phyloP scores from a whole-genome alignment of 2,329 filamentous ascomycete genomes.

The Colletotrichum falcatum region DNA sequence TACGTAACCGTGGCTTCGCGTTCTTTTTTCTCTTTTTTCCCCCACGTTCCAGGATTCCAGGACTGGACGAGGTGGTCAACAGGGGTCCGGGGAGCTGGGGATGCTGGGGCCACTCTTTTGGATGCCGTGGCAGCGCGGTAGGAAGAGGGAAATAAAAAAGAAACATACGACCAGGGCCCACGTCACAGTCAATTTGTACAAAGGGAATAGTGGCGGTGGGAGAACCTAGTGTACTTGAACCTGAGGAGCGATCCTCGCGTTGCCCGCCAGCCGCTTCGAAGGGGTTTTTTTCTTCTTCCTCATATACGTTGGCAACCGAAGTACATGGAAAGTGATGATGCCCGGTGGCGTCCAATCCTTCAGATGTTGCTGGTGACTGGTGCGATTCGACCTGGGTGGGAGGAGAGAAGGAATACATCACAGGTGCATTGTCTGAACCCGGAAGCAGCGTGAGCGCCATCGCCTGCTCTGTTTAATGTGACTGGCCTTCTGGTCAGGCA shows the following conservation, averaged over 20 bases:
- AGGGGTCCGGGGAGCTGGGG: constrained; percentile 33
- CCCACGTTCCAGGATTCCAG: constrained; percentile 30
- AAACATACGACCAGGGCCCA: constrained; percentile 19
- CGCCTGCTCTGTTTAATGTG: constrained; percentile 16
- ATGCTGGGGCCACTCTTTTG: constrained; percentile 1
- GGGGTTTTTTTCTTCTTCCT: background rate
- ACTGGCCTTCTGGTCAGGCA: constrained; percentile 8
- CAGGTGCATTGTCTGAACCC: constrained; percentile 5
- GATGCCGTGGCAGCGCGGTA: background rate
- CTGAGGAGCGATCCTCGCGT: constrained; percentile 30
- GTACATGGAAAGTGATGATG: constrained; percentile 22
- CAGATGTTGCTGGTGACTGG: constrained; percentile 18
- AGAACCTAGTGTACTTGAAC: constrained; percentile 20
- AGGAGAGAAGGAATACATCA: constrained; percentile 10
- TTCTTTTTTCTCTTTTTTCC: background rate
- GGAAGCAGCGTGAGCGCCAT: constrained; percentile 1
- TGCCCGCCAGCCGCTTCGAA: constrained; percentile 11
- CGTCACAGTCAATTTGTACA: constrained; percentile 33
- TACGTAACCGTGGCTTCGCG: constrained; percentile 28
- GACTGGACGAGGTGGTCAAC: constrained; percentile 32
- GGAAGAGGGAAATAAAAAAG: background rate
- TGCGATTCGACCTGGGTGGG: constrained; percentile 1
- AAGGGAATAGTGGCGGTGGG: constrained; percentile 22
- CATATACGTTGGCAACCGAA: constrained; percentile 14
- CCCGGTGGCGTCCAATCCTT: constrained; percentile 18